A percentile compares a stretch with the other conserved stretches of the same genome.
phyloP scores from a whole-genome alignment of 257 asterid genomes.

The Capsicum chinense region DNA sequence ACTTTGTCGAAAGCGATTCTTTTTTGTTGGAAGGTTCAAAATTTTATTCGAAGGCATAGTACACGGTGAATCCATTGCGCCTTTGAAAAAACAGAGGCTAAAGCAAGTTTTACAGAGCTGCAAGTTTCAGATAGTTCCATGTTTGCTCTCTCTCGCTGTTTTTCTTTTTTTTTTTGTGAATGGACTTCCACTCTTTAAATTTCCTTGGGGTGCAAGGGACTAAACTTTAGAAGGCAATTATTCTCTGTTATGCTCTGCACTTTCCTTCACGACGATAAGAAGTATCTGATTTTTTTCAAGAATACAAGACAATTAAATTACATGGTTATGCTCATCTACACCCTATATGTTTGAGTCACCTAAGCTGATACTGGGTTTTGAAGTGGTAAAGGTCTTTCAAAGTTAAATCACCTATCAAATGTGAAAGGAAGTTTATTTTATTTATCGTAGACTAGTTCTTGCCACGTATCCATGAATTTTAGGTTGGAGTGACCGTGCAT shows the following conservation, averaged over 20 bases:
- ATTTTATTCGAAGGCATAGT: neutral
- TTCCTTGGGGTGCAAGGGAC: conserved; percentile 17
- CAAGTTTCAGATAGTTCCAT: neutral
- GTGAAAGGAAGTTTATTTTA: neutral
- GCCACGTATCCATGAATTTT: neutral
- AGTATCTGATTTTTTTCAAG: neutral
- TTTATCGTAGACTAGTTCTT: neutral
- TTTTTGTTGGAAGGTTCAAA: neutral
- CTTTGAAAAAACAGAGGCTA: neutral
- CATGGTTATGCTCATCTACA: neutral
- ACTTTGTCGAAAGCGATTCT: neutral
- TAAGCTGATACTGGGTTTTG: neutral
- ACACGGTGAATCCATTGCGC: neutral
- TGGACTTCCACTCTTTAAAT: neutral
- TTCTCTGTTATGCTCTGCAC: neutral
- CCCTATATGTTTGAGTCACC: neutral
- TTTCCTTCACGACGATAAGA: neutral
- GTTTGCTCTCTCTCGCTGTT: neutral
- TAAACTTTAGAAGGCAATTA: neutral
- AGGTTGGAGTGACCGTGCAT: conserved; percentile 10
- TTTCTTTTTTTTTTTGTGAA: neutral
- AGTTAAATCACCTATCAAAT: conserved; percentile 8
- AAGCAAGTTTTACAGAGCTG: neutral
- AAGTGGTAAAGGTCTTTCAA: conserved; percentile 7
- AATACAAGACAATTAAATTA: neutral